phyloP scores from a whole-genome alignment of 345 rosid species.

The Laguncularia racemosa region DNA sequence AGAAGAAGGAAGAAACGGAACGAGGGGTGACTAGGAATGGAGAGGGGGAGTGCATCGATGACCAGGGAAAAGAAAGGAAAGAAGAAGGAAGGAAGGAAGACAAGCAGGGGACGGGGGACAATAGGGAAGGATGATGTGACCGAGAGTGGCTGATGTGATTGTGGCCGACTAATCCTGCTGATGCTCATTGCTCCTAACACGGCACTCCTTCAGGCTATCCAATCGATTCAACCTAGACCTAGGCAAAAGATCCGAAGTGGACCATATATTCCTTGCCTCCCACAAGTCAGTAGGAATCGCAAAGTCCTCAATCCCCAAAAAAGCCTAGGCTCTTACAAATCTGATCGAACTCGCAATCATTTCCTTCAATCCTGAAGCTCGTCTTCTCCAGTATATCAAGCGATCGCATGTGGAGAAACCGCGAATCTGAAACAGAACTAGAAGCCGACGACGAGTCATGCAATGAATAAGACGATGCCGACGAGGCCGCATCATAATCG shows the following conservation, averaged over 20 bases:
- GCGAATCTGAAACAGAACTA: background rate
- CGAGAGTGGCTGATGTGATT: no score
- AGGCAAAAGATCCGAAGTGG: conserved; percentile 47
- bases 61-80: conserved; percentile 4
- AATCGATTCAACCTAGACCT: conserved; percentile 29
- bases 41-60: conserved; percentile 20
- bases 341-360: conserved; percentile 57
- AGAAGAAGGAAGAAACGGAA: no score
- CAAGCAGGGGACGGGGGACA: background rate
- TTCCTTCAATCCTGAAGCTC: conserved; percentile 75
- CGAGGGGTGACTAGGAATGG: no score
- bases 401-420: conserved; percentile 47
- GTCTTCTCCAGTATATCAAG: conserved; percentile 49
- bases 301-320: conserved; percentile 71
- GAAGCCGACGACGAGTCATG: conserved; percentile 37
- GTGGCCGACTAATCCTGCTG: no score
- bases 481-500: conserved; percentile 51
- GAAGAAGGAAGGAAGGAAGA: background rate
- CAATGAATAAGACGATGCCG: conserved; percentile 27
- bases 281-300: conserved; percentile 65
- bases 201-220: conserved; percentile 19
- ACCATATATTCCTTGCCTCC: conserved; percentile 59
- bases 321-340: conserved; percentile 50
- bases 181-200: no score
- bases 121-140: background rate